These are phyloP conservation scores for Naganishia antarctica DNA, from an alignment of 768 basidiomycete genomes.

Conservation along the genomic window DNA sequence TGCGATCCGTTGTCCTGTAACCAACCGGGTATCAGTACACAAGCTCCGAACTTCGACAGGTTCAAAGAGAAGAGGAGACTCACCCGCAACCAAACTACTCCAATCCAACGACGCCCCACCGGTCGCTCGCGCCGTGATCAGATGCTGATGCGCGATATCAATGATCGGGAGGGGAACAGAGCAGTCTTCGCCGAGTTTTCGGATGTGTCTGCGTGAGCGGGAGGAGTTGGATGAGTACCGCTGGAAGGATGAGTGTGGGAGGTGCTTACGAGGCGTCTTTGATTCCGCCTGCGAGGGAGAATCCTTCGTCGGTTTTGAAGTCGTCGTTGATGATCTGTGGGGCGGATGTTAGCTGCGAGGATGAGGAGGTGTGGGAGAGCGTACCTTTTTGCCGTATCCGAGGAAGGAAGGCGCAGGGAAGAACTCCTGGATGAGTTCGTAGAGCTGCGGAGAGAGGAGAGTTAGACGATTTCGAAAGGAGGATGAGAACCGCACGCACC, in stretches of 20 bases:
- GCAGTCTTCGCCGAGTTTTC: slow-evolving; percentile 60
- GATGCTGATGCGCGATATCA: slow-evolving; percentile 63
- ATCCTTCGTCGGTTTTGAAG: slow-evolving; percentile 70
- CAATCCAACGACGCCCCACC: slow-evolving; percentile 71
- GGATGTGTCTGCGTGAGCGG: slow-evolving; percentile 53
- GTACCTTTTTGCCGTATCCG: slow-evolving; percentile 39
- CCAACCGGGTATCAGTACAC: not conserved
- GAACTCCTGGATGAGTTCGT: slow-evolving; percentile 54
- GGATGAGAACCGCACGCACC: slow-evolving; percentile 42
- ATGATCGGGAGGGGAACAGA: slow-evolving; percentile 49
- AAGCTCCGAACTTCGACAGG: not conserved
- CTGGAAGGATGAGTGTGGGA: slow-evolving; percentile 36
- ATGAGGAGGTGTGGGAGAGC: not conserved
- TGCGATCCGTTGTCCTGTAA: slow-evolving; percentile 5
- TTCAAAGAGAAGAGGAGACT: slow-evolving; percentile 35
- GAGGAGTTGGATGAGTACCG: slow-evolving; percentile 51
- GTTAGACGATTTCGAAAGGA: not conserved
- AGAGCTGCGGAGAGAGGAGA: slow-evolving; percentile 21
- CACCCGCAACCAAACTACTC: slow-evolving; percentile 73
- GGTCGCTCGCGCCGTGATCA: slow-evolving; percentile 71
- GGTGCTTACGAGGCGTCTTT: slow-evolving; percentile 67
- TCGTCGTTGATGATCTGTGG: slow-evolving; percentile 64
- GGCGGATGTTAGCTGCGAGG: not conserved
- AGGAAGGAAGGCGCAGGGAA: slow-evolving; percentile 63
- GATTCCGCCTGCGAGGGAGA: slow-evolving; percentile 78